A percentile compares a stretch with the other conserved stretches of the same genome.
phyloP scores from a whole-genome alignment of 2,329 filamentous ascomycete species.

The Exophiala dermatitidis region DNA sequence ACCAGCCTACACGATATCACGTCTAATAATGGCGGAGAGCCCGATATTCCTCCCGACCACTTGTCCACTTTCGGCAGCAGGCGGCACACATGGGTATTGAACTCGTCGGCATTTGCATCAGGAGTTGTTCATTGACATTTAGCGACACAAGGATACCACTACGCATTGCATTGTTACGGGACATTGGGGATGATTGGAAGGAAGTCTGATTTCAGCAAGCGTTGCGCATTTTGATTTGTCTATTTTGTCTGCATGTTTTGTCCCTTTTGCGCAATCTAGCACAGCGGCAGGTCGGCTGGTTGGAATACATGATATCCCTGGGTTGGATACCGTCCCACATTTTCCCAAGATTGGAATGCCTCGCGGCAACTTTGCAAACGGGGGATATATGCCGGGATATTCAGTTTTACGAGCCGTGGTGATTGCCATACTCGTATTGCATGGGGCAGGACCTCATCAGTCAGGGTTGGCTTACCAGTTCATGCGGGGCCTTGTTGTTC shows the following conservation, averaged over 20 bases:
- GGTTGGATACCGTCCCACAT: slow-evolving; percentile 36
- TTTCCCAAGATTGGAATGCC: slow-evolving; percentile 44
- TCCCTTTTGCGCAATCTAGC: slow-evolving; percentile 14
- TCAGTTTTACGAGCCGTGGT: not conserved
- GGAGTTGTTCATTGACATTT: slow-evolving; percentile 36
- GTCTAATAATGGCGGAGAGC: slow-evolving; percentile 2
- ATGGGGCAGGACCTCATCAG: slow-evolving; percentile 22
- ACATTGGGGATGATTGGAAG: slow-evolving; percentile 30
- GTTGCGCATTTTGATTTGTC: slow-evolving; percentile 33
- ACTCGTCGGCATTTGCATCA: slow-evolving; percentile 30
- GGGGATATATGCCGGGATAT: slow-evolving; percentile 34
- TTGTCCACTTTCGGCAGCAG: slow-evolving; percentile 1
- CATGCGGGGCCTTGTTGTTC: slow-evolving; percentile 17
- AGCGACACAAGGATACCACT: slow-evolving; percentile 40
- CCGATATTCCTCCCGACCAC: not conserved
- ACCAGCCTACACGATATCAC: slow-evolving; percentile 43
- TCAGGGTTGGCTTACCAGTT: slow-evolving; percentile 9
- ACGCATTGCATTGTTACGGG: slow-evolving; percentile 31
- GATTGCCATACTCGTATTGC: not conserved
- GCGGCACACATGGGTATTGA: slow-evolving; percentile 32
- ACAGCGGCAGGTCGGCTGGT: slow-evolving; percentile 42
- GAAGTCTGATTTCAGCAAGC: slow-evolving; percentile 45
- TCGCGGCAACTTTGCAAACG: slow-evolving; percentile 40
- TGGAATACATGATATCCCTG: slow-evolving; percentile 34
- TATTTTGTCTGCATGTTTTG: slow-evolving; percentile 22